phyloP scores from a whole-genome alignment of 2,329 filamentous ascomycete genomes.

The Cytospora schulzeri region DNA sequence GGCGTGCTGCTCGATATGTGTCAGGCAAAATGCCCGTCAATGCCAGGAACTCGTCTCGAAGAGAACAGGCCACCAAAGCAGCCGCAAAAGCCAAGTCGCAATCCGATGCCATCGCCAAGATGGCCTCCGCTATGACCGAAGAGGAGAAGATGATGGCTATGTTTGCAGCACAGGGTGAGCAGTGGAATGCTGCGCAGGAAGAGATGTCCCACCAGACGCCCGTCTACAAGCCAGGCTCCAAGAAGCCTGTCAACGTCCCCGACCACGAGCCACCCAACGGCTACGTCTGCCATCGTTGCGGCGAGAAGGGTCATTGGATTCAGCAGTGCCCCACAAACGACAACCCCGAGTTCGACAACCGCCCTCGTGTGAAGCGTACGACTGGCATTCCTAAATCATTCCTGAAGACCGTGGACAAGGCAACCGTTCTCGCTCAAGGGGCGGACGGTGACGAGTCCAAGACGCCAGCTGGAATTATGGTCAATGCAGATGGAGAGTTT shows the following conservation, averaged over 20 bases:
- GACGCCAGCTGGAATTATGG: slow-evolving; percentile 88
- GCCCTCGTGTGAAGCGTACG: slow-evolving; percentile 90
- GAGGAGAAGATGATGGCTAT: slow-evolving; percentile 93
- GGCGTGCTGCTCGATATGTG: slow-evolving; percentile 90
- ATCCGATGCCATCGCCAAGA: slow-evolving; percentile 61
- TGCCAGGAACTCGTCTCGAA: slow-evolving; percentile 77
- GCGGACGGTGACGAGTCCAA: slow-evolving; percentile 78
- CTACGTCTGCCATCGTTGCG: slow-evolving; percentile 95
- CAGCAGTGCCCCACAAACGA: slow-evolving; percentile 98
- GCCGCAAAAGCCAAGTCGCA: slow-evolving; percentile 53
- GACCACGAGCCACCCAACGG: slow-evolving; percentile 91
- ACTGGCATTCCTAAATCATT: slow-evolving; percentile 97
- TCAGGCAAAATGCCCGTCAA: slow-evolving; percentile 92
- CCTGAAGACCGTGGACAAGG: slow-evolving; percentile 93
- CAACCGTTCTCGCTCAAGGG: slow-evolving; percentile 71
- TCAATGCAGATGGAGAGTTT: slow-evolving; percentile 96
- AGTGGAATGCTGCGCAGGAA: slow-evolving; percentile 92
- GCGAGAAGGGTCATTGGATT: slow-evolving; percentile 99
- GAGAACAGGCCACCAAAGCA: slow-evolving; percentile 63
- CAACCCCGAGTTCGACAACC: slow-evolving; percentile 92
- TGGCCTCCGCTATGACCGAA: slow-evolving; percentile 82
- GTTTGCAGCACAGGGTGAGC: slow-evolving; percentile 84
- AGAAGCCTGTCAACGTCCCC: slow-evolving; percentile 75
- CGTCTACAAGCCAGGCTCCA: slow-evolving; percentile 62
- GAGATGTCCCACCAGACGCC: slow-evolving; percentile 80